Evolutionary conservation across 2,329 filamentous ascomycete species (phyloP).

Genomic region (Ceratocystis colombiana): DNA sequence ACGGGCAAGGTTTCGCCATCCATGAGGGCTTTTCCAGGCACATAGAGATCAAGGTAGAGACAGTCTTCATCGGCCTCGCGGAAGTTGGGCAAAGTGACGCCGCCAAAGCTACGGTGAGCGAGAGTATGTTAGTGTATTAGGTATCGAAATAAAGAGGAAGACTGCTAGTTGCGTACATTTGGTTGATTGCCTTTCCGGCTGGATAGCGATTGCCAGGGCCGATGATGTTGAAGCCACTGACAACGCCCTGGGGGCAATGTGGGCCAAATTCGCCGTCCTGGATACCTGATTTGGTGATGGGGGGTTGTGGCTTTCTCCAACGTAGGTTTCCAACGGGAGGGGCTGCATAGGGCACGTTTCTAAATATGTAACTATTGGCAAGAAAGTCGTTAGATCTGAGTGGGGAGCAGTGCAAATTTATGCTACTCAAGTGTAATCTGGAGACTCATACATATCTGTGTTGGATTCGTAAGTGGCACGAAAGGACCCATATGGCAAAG

Average conservation of each 20-base stretch:
- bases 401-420: no score
- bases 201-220: conserved; percentile 32
- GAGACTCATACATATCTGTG: conserved; percentile 25
- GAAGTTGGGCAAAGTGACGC: conserved; percentile 32
- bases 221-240: conserved; percentile 30
- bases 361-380: conserved; percentile 30
- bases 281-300: conserved; percentile 26
- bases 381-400: not conserved
- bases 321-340: conserved; percentile 35
- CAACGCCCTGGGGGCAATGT: conserved; percentile 26
- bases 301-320: conserved; percentile 36
- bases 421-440: no score
- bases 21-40: conserved; percentile 36
- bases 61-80: conserved; percentile 37
- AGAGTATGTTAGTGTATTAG: not conserved
- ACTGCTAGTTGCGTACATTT: conserved; percentile 28
- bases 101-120: conserved; percentile 29
- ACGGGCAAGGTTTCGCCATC: conserved; percentile 36
- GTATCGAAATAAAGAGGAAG: not conserved
- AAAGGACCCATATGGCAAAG: conserved; percentile 26
- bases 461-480: conserved; percentile 24
- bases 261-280: conserved; percentile 24
- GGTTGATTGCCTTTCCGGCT: conserved; percentile 32
- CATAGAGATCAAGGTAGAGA: conserved; percentile 42
- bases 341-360: conserved; percentile 38